Conservation (phyloP, 768 basidiomycete species). For the Pulveroboletus sp. region DNA sequence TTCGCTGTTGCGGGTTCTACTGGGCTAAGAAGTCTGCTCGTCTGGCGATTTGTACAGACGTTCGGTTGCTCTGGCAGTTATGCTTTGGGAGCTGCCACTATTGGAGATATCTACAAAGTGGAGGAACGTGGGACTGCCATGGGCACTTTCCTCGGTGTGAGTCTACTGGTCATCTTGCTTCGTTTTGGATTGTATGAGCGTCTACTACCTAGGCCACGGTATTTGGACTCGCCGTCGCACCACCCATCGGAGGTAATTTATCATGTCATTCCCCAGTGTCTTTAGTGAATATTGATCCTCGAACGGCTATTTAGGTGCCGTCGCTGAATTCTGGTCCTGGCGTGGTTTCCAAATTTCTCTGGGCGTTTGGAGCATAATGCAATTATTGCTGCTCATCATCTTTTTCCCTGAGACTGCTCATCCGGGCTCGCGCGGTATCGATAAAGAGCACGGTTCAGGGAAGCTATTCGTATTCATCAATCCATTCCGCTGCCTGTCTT, state of each 20-base stretch:
- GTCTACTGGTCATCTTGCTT: slow-evolving; percentile 3
- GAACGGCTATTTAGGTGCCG: slow-evolving; percentile 32
- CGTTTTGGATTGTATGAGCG: background rate
- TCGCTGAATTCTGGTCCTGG: slow-evolving; percentile 63
- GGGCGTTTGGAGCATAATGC: slow-evolving; percentile 36
- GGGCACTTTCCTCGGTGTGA: slow-evolving; percentile 53
- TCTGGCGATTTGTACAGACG: slow-evolving; percentile 57
- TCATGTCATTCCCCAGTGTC: background rate
- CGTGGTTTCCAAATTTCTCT: slow-evolving; percentile 50
- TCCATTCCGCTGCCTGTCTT: no score
- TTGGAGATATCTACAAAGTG: no score
- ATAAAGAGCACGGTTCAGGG: slow-evolving; percentile 32
- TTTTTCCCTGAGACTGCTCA: slow-evolving; percentile 67
- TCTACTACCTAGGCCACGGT: slow-evolving; percentile 36
- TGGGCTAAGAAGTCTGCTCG: slow-evolving; percentile 43
- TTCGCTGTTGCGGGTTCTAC: slow-evolving; percentile 51
- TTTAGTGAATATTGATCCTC: background rate
- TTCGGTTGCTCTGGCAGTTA: no score
- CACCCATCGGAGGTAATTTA: slow-evolving; percentile 47
- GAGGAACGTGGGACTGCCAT: slow-evolving; percentile 22
- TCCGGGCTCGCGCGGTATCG: slow-evolving; percentile 52
- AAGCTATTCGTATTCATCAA: no score
- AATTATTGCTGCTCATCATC: slow-evolving; percentile 37
- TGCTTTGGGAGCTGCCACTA: no score
- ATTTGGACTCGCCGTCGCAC: slow-evolving; percentile 59